phyloP scores from a whole-genome alignment of 805 yeast genomes.

The Millerozyma acaciae region DNA sequence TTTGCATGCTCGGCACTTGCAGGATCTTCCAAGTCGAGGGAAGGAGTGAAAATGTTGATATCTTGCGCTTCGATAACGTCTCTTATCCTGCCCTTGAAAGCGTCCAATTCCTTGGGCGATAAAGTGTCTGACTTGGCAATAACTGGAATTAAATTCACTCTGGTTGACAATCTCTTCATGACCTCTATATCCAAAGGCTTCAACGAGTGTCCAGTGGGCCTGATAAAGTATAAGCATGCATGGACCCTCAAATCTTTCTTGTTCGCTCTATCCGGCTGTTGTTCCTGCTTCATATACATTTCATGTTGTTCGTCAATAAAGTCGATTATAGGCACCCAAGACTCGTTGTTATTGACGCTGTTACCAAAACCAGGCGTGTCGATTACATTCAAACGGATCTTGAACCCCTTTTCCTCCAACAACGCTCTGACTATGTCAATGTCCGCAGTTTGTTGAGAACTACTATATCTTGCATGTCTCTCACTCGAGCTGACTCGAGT shows the following conservation, averaged over 20 bases:
- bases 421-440: conserved; percentile 77
- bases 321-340: conserved; percentile 85
- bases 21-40: conserved; percentile 69
- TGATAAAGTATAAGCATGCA: conserved; percentile 83
- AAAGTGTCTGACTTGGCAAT: conserved; percentile 87
- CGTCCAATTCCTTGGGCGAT: conserved; percentile 63
- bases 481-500: conserved; percentile 52
- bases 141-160: conserved; percentile 86
- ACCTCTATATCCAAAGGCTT: conserved; percentile 85
- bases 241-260: conserved; percentile 84
- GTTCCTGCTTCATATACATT: conserved; percentile 85
- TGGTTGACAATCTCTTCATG: conserved; percentile 74
- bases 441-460: conserved; percentile 63
- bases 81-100: conserved; percentile 72
- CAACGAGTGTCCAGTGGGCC: conserved; percentile 87
- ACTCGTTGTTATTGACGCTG: conserved; percentile 75
- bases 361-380: conserved; percentile 96
- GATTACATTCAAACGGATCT: conserved; percentile 70
- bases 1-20: conserved; percentile 79
- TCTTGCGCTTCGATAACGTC: conserved; percentile 81
- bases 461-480: conserved; percentile 54
- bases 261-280: conserved; percentile 71
- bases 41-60: conserved; percentile 80
- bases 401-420: conserved; percentile 80
- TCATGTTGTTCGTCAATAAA: conserved; percentile 91